A percentile compares a stretch with the other conserved stretches of the same genome.
phyloP scores from a whole-genome alignment of 2,329 filamentous ascomycete species.

The Rachicladosporium sp. region DNA sequence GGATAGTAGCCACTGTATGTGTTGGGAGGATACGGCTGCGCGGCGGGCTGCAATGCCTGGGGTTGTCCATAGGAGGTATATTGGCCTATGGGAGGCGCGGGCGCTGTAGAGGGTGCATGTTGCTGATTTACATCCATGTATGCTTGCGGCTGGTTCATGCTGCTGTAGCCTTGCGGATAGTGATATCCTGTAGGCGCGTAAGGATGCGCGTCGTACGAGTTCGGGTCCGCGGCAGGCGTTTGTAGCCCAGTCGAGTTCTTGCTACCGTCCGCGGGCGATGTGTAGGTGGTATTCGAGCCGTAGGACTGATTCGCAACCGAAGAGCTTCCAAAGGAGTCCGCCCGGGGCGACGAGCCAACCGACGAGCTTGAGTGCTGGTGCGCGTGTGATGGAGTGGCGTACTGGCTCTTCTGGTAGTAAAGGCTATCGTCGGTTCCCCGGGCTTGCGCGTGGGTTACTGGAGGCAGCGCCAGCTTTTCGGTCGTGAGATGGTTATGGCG shows the following conservation, averaged over 20 bases:
- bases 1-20: slow-evolving; percentile 56
- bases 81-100: slow-evolving; percentile 49
- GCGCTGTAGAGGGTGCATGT: slow-evolving; percentile 59
- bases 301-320: slow-evolving; percentile 32
- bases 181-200: slow-evolving; percentile 7
- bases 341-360: slow-evolving; percentile 61
- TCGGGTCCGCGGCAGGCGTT: slow-evolving; percentile 47
- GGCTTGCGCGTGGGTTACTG: slow-evolving; percentile 71
- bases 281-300: slow-evolving; percentile 44
- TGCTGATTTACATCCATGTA: slow-evolving; percentile 56
- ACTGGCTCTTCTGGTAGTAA: slow-evolving; percentile 5
- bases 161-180: slow-evolving; percentile 28
- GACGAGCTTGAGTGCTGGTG: slow-evolving; percentile 49
- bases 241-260: slow-evolving; percentile 46
- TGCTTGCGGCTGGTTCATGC: slow-evolving; percentile 70
- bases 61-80: slow-evolving; percentile 51
- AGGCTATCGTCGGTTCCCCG: slow-evolving; percentile 52
- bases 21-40: slow-evolving; percentile 45
- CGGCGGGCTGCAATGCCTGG: slow-evolving; percentile 42
- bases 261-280: slow-evolving; percentile 37
- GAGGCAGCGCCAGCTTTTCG: slow-evolving; percentile 91
- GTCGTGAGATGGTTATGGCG: slow-evolving; percentile 34
- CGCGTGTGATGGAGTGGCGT: slow-evolving; percentile 4
- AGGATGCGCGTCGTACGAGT: slow-evolving; percentile 7
- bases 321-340: slow-evolving; percentile 57